Base-by-base conservation (phyloP, 805 yeast genomes). In the Yamadazyma endophytica region DNA sequence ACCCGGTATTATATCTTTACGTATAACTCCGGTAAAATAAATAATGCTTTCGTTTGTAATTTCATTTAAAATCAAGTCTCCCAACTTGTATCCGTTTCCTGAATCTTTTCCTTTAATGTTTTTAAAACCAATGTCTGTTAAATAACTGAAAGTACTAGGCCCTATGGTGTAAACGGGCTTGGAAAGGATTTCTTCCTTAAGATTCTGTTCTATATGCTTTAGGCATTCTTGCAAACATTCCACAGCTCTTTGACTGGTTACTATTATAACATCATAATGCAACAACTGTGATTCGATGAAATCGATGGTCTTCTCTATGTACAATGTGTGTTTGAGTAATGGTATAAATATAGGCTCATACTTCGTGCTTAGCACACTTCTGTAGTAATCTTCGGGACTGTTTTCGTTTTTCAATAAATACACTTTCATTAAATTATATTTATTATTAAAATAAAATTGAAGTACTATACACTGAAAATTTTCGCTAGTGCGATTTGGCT, bases 201-300 rank as follows among this genome's bases (percentile, higher is more conserved):
- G 15, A 2, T 26, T 28, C 4, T 27, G 11, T 18, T 39, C 46
- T 9, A 30, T 26, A n/a, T 64, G 43, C 0, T 42, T 38, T 5
- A 80, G 56, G 9, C 73, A 52, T 22, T 63, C 61, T 38, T 73
- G 73, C 9, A 87, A 55, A 4, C 86, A 79, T 44, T 89, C 96
- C 0, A 89, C 95, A 2, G 96, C 95, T 42, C 97, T 57, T 52
- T 90, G 97, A 2, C 95, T 83, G 0, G 97, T 89, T 4, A 90
- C 77, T 7, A 90, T 81, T 21, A 87, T 27, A 3, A 39, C 26
- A 8, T 36, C 30, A 19, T 29, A 28, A 3, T 32, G 28, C 38
- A 74, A 77, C 7, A 58, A 61, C 0, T 49, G 47, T 4, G 76
- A 64, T 2, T 47, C 47, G 8, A 87, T 57, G 30, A 69, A 68